Evolutionary conservation across 2,329 filamentous ascomycete species (phyloP).

Genomic region (Setomelanomma holmii): DNA sequence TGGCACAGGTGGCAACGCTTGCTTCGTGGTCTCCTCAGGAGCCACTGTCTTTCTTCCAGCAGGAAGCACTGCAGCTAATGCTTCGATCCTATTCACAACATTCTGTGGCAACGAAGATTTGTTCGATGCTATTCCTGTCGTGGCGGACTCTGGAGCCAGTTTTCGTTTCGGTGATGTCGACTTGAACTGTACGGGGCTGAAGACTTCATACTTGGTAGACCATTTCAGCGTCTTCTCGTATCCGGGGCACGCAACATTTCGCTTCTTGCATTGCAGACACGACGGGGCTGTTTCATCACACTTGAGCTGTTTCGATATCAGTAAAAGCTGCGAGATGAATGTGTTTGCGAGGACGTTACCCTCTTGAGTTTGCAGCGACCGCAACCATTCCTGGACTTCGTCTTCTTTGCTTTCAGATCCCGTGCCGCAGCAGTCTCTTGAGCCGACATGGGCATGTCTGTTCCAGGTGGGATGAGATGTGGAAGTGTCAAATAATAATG

Average conservation of each 20-base stretch:
- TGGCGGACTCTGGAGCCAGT: constrained; percentile 11
- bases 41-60: constrained; percentile 31
- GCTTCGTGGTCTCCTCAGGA: constrained; percentile 16
- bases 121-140: constrained; percentile 10
- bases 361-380: constrained; percentile 46
- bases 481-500: constrained; percentile 26
- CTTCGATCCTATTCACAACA: constrained; percentile 44
- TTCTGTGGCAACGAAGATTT: constrained; percentile 33
- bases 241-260: constrained; percentile 54
- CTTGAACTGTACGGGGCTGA: constrained; percentile 42
- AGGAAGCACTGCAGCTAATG: constrained; percentile 47
- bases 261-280: constrained; percentile 54
- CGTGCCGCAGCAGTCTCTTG: constrained; percentile 32
- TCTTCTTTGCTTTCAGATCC: constrained; percentile 43
- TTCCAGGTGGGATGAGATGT: constrained; percentile 12
- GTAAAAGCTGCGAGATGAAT: constrained; percentile 4
- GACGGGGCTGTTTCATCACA: constrained; percentile 54
- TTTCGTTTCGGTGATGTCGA: constrained; percentile 23
- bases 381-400: constrained; percentile 46
- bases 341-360: constrained; percentile 21
- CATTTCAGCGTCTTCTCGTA: constrained; percentile 57
- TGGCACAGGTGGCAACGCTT: constrained; percentile 23
- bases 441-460: constrained; percentile 40
- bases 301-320: constrained; percentile 47
- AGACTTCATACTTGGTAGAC: constrained; percentile 59